Evolutionary conservation across 768 basidiomycete genomes (phyloP), one percentile per base, ranked within the genome.

Genomic region (Lentinula raphanica): DNA sequence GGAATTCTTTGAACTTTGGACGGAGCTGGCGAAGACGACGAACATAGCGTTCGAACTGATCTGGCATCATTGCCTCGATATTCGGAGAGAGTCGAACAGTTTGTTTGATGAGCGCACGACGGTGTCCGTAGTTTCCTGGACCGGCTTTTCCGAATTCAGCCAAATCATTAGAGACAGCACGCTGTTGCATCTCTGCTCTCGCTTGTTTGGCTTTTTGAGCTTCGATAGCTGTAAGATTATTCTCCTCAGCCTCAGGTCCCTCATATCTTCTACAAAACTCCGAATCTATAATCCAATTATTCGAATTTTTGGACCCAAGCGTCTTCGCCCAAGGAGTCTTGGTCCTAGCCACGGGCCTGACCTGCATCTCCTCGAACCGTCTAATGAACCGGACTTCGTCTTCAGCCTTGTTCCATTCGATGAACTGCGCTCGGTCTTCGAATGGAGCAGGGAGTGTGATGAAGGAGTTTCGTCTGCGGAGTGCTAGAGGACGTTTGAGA

Each of bases 401-500:
- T 64, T 88, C 84, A 15, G 80, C 87, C 59, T 79, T 77, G 64
- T 79, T 79, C 90, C 92, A 94, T 61, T 89, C 87, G 23, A 88
- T 86, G 68, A 87, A 91, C 63, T 90, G 78, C 58, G 88, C 83
- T 55, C 75, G 82, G 29, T 87, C 82, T 66, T 94, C 92, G 68
- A 88, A 82, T 1, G 49, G 44, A 36, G 82, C 74, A 50, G 78
- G 75, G 27, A 93, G 77, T 19, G 85, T 82, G 59, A 94, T 83
- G 64, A 79, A 83, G 11, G 84, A 81, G 60, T 83, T 77, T 46
- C 80, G 80, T 31, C 83, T 80, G 54, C 86, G 82, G 46, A 87
- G 73, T 2, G 88, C 76, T 23, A 94, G 81, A 23, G 90, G 87
- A 0, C 92, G 86, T 71, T 95, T 95, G 60, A 94, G 75, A 23